These are phyloP conservation scores for Aspergillus quadrilineatus DNA, from an alignment of 2,329 filamentous ascomycete genomes.

Conservation along the genomic window DNA sequence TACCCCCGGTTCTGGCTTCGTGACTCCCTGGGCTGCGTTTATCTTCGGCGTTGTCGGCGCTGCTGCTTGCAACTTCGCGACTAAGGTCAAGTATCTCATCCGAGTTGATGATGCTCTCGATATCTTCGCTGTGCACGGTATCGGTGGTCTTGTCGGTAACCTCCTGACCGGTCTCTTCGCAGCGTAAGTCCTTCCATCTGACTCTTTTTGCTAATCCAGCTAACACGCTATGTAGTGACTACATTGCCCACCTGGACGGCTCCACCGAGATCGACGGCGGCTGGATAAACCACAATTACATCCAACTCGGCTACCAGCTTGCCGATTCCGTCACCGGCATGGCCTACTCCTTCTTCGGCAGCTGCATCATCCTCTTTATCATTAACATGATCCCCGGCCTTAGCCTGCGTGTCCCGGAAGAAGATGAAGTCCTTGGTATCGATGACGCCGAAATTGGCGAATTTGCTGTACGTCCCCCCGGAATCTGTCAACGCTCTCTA, in stretches of 20 bases:
- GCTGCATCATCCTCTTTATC: constrained; percentile 74
- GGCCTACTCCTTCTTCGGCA: constrained; percentile 74
- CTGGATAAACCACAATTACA: constrained; percentile 80
- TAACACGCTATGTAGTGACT: constrained; percentile 52
- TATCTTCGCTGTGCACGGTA: constrained; percentile 79
- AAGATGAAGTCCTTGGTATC: constrained; percentile 80
- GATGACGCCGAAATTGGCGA: constrained; percentile 90
- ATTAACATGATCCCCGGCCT: constrained; percentile 77
- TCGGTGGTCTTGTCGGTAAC: constrained; percentile 78
- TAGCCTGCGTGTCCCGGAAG: constrained; percentile 69
- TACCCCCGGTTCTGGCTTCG: constrained; percentile 82
- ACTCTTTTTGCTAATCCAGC: too few relatives aligned
- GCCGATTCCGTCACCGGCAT: constrained; percentile 76
- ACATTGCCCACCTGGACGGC: constrained; percentile 79
- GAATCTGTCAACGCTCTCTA: not conserved
- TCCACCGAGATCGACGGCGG: constrained; percentile 67
- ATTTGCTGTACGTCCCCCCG: constrained; percentile 63
- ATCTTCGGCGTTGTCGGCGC: constrained; percentile 76
- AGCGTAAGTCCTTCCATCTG: constrained; percentile 49
- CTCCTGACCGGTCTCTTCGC: constrained; percentile 80
- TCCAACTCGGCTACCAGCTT: constrained; percentile 79
- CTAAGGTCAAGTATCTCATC: constrained; percentile 83
- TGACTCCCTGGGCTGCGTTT: constrained; percentile 80
- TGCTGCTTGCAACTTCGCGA: constrained; percentile 80
- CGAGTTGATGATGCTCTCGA: constrained; percentile 81